phyloP scores from a whole-genome alignment of 768 basidiomycete genomes.

The Mycena venus region DNA sequence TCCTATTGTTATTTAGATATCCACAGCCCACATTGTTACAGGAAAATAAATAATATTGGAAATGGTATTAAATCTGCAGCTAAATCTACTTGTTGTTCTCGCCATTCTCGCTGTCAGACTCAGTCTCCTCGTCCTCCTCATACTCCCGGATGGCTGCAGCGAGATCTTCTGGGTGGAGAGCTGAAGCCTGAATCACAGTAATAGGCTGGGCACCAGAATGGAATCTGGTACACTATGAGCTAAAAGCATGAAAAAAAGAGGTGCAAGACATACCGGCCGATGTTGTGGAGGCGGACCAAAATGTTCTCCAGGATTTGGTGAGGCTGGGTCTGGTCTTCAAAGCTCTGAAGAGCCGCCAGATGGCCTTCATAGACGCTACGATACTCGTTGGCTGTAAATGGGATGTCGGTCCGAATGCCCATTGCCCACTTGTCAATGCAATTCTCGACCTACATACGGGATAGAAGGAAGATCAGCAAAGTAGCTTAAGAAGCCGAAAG shows the following conservation, averaged over 20 bases:
- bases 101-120: neutral
- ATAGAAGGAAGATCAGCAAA: too few species aligned
- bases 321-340: neutral
- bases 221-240: neutral
- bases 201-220: slow-evolving; percentile 16
- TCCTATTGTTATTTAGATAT: too few species aligned
- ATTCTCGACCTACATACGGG: slow-evolving; percentile 1
- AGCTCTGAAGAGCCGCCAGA: neutral
- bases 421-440: neutral
- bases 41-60: too few species aligned
- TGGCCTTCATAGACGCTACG: slow-evolving; percentile 8
- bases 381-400: slow-evolving; percentile 2
- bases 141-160: neutral
- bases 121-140: neutral
- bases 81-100: too few species aligned
- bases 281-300: neutral
- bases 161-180: neutral
- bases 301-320: slow-evolving; percentile 8
- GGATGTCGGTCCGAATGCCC: neutral
- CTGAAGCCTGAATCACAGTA: neutral
- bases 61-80: too few species aligned
- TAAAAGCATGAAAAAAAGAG: neutral
- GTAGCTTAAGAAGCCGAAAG: too few species aligned
- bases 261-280: neutral
- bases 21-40: too few species aligned